Percentiles rank a stretch among this genome's conserved stretches.
Evolutionary conservation across 2,329 filamentous ascomycete genomes (phyloP).

Genomic region (Alternaria metachromatica): DNA sequence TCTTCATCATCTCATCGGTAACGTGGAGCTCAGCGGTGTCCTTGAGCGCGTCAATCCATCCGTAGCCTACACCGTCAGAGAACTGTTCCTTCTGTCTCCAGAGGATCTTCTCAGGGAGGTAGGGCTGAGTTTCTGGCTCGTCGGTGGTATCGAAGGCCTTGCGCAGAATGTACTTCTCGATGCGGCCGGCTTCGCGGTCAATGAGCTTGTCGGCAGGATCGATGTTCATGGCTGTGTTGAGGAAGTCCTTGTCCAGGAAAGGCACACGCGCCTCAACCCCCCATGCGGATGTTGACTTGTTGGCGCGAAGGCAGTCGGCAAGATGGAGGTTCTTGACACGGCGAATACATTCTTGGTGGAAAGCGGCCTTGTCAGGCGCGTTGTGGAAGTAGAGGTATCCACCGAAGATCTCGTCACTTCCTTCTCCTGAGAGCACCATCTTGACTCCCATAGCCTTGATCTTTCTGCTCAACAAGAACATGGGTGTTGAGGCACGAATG

Average conservation of each 20-base stretch:
- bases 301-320: slow-evolving; percentile 94
- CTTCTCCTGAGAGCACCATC: slow-evolving; percentile 98
- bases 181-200: slow-evolving; percentile 70
- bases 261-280: slow-evolving; percentile 96
- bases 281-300: slow-evolving; percentile 99
- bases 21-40: slow-evolving; percentile 89
- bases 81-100: slow-evolving; percentile 99
- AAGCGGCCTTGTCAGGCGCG: slow-evolving; percentile 86
- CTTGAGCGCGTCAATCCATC: slow-evolving; percentile 98
- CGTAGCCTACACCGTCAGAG: slow-evolving; percentile 96
- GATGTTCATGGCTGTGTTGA: slow-evolving; percentile 90
- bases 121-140: slow-evolving; percentile 79
- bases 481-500: slow-evolving; percentile 96
- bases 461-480: slow-evolving; percentile 97
- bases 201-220: slow-evolving; percentile 97
- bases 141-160: slow-evolving; percentile 96
- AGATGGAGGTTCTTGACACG: slow-evolving; percentile 96
- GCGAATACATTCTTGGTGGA: slow-evolving; percentile 93
- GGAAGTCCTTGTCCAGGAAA: slow-evolving; percentile 97
- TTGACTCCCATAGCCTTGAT: slow-evolving; percentile 99
- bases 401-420: slow-evolving; percentile 97
- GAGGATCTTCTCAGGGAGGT: slow-evolving; percentile 94
- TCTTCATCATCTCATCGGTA: slow-evolving; percentile 98
- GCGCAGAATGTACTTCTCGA: slow-evolving; percentile 98
- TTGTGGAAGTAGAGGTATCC: slow-evolving; percentile 99